Conservation (phyloP, 352 stramenopile species). For the Phytophthora brassicae region DNA sequence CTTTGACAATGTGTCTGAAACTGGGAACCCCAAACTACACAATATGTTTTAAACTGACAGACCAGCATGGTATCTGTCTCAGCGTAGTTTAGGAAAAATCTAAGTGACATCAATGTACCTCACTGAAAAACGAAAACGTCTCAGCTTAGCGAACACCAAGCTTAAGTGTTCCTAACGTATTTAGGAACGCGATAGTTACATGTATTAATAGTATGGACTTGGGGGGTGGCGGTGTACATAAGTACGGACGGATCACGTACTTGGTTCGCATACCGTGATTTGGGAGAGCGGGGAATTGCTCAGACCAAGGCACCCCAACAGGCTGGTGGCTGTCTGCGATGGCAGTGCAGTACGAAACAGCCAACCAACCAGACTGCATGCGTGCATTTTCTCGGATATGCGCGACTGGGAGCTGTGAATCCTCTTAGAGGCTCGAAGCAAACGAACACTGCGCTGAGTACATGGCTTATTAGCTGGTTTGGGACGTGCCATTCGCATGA, state of each 20-base stretch:
- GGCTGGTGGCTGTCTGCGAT: conserved; percentile 55
- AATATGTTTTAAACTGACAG: too few relatives aligned
- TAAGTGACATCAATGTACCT: too few relatives aligned
- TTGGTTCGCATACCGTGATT: conserved; percentile 19
- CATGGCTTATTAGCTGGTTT: conserved; percentile 18
- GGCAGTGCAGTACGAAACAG: conserved; percentile 51
- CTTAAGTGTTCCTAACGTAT: conserved; percentile 53
- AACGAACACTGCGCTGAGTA: conserved; percentile 25
- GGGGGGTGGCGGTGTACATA: conserved; percentile 4
- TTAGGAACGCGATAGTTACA: conserved; percentile 40
- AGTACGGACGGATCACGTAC: conserved; percentile 4
- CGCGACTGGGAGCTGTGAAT: conserved; percentile 48
- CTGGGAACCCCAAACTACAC: conserved; percentile 20
- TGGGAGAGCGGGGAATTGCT: conserved; percentile 20
- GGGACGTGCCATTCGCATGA: conserved; percentile 17
- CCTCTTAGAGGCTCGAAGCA: conserved; percentile 25
- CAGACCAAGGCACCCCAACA: conserved; percentile 45
- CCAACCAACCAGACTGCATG: conserved; percentile 33
- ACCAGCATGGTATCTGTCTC: too few relatives aligned
- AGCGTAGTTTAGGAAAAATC: too few relatives aligned
- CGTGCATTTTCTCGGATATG: conserved; percentile 65
- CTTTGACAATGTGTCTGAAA: too few relatives aligned
- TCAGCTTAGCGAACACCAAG: conserved; percentile 28
- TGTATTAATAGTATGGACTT: conserved; percentile 29
- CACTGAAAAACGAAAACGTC: too few relatives aligned